Evolutionary conservation across 257 asterid genomes (phyloP).

Genomic region (Solanum tarapatanum): DNA sequence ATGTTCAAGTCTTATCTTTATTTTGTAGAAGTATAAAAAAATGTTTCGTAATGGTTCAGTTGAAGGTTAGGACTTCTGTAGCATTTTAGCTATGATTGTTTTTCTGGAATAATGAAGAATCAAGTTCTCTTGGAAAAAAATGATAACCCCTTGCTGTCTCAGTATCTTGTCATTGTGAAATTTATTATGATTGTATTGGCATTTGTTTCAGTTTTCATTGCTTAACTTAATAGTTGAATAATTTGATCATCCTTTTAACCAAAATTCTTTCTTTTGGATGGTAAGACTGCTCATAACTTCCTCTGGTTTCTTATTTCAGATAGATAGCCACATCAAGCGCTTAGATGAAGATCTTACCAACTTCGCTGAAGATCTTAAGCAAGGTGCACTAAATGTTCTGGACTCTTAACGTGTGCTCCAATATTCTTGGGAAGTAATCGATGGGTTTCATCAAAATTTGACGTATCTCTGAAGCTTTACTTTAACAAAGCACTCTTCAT

Average conservation of each 20-base stretch:
- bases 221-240: neutral
- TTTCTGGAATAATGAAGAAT: neutral
- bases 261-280: neutral
- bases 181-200: neutral
- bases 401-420: neutral
- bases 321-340: slow-evolving; percentile 89
- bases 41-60: neutral
- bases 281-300: neutral
- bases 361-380: slow-evolving; percentile 95
- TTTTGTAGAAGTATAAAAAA: neutral
- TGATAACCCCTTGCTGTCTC: neutral
- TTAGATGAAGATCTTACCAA: slow-evolving; percentile 89
- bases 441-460: neutral
- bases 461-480: neutral
- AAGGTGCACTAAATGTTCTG: slow-evolving; percentile 36
- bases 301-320: slow-evolving; percentile 38
- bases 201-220: neutral
- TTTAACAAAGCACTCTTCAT: neutral
- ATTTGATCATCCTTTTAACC: neutral
- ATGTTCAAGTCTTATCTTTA: neutral
- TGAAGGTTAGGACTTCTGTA: neutral
- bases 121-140: neutral
- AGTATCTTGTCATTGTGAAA: neutral
- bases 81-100: neutral
- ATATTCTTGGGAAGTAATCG: neutral